phyloP scores from a whole-genome alignment of 169 alveolate genomes.

The Miamiensis avidus region DNA sequence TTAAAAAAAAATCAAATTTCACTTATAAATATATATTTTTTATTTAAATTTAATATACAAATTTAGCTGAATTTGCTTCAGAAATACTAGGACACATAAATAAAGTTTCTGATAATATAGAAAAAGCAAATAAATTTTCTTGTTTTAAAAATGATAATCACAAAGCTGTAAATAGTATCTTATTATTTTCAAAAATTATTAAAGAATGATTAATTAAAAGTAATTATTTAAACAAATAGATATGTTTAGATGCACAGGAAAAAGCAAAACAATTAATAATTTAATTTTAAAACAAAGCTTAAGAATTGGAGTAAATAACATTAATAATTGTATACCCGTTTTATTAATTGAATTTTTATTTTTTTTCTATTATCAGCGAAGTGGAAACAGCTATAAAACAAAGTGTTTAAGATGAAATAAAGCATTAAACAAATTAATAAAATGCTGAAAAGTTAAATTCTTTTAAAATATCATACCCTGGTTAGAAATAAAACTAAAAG shows the following conservation, averaged over 20 bases:
- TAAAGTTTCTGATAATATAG: background rate
- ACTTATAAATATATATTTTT: no score
- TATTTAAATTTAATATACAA: no score
- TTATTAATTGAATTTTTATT: no score
- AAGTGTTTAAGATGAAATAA: background rate
- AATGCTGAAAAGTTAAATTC: background rate
- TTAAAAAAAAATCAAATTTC: background rate
- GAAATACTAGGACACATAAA: background rate
- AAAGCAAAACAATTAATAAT: no score
- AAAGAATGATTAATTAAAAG: no score
- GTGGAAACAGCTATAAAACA: background rate
- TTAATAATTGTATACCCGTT: no score
- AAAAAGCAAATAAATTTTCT: background rate
- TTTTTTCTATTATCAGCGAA: background rate
- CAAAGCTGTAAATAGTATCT: background rate
- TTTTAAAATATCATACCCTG: background rate
- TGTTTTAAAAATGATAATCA: background rate
- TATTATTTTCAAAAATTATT: no score
- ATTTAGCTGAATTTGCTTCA: background rate
- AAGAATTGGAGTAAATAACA: background rate
- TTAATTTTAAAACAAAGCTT: background rate
- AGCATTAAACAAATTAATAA: no score
- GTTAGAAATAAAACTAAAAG: background rate
- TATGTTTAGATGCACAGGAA: background rate
- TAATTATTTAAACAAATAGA: background rate